Conservation (phyloP, 2,329 filamentous ascomycete genomes). For the Hypoxylon rubiginosum region DNA sequence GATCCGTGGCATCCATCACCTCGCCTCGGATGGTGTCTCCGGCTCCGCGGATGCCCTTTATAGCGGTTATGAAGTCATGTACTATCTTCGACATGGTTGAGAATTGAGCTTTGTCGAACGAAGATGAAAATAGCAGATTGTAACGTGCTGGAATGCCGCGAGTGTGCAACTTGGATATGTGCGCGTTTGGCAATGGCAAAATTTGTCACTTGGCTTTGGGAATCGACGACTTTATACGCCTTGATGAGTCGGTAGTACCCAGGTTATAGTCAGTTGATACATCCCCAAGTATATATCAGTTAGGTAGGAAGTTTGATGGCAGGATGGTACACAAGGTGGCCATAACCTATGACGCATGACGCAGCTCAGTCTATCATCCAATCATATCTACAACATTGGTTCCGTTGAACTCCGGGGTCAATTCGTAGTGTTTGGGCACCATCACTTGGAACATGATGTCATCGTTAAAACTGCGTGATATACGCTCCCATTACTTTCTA, state of each 20-base stretch:
- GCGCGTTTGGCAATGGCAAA: not conserved
- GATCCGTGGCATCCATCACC: constrained; percentile 48
- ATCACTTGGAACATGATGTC: not conserved
- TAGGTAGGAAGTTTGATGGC: not conserved
- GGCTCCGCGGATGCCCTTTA: constrained; percentile 51
- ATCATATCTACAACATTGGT: not conserved
- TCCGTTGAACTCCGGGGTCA: not conserved
- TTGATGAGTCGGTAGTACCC: not conserved
- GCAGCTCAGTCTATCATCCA: not conserved
- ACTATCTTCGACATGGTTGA: constrained; percentile 49
- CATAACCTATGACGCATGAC: not conserved
- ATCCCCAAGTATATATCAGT: not conserved
- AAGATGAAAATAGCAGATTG: not conserved
- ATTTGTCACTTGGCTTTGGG: not conserved
- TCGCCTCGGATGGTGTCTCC: constrained; percentile 52
- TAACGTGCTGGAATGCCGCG: not conserved
- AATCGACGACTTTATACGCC: not conserved
- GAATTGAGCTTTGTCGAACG: not conserved
- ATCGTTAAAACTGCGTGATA: not conserved
- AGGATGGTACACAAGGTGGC: not conserved
- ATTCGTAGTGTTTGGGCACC: too few species aligned
- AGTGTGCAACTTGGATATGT: not conserved
- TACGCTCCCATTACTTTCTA: not conserved
- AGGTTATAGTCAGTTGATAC: not conserved
- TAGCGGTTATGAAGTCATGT: constrained; percentile 51